Evolutionary conservation across 73 alveolate genomes (phyloP).

Genomic region (Paramecium biaurelia): DNA sequence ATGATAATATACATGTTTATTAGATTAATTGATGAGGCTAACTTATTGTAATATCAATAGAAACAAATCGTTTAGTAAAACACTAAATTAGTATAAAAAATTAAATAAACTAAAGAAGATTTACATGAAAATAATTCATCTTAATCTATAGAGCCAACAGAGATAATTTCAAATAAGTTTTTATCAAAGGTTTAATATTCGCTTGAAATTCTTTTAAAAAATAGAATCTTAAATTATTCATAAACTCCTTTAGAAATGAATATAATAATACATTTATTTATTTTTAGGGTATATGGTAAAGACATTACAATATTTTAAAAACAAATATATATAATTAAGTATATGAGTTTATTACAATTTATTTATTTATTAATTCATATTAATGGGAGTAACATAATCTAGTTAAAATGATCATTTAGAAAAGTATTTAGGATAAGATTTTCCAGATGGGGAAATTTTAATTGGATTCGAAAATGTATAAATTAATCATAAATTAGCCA

Average conservation of each 20-base stretch:
- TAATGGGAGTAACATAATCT: slow-evolving; percentile 25
- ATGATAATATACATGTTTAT: no score
- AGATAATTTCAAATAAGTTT: no score
- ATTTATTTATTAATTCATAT: background rate
- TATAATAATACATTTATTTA: background rate
- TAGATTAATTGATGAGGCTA: background rate
- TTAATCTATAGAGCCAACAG: background rate
- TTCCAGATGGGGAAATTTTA: slow-evolving; percentile 59
- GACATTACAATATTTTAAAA: background rate
- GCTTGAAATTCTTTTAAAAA: no score
- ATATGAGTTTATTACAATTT: background rate
- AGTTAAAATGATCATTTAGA: slow-evolving; percentile 5
- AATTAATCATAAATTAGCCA: background rate
- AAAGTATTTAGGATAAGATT: slow-evolving; percentile 44
- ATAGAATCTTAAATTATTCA: background rate
- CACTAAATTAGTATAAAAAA: background rate
- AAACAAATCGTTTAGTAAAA: background rate
- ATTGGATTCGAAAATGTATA: slow-evolving; percentile 62
- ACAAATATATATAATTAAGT: background rate
- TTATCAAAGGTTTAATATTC: no score
- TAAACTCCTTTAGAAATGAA: background rate
- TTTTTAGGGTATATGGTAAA: background rate
- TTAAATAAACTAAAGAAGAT: background rate
- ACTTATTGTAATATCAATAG: background rate
- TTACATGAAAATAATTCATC: background rate